Percentiles rank a stretch among this genome's conserved stretches.
Conservation (phyloP, 1,284 basidiomycete species). For the Anthracocystis setariae region DNA sequence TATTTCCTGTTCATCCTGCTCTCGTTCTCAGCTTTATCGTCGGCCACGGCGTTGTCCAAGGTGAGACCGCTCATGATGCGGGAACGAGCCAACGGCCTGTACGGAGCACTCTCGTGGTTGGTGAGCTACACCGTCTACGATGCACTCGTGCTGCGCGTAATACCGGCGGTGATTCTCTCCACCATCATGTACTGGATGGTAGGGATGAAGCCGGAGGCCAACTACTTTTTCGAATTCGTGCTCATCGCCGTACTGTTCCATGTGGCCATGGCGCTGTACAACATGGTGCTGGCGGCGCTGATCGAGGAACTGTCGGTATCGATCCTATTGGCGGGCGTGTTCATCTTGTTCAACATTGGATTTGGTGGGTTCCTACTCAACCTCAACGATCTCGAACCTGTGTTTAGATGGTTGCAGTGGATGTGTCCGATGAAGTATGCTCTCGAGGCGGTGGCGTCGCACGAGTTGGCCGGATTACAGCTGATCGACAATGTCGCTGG, state of each 20-base stretch:
- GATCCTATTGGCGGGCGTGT: conserved; percentile 46
- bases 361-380: conserved; percentile 60
- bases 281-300: conserved; percentile 51
- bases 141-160: conserved; percentile 42
- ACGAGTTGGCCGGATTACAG: conserved; percentile 48
- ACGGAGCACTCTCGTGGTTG: conserved; percentile 50
- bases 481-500: conserved; percentile 46
- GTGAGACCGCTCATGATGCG: conserved; percentile 54
- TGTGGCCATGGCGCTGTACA: conserved; percentile 45
- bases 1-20: conserved; percentile 57
- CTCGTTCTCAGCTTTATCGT: conserved; percentile 46
- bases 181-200: conserved; percentile 58
- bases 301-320: conserved; percentile 49
- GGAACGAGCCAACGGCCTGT: conserved; percentile 56
- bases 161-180: conserved; percentile 40
- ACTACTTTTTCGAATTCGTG: conserved; percentile 55
- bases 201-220: conserved; percentile 42
- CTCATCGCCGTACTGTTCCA: conserved; percentile 55
- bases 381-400: conserved; percentile 40
- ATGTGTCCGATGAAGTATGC: conserved; percentile 57
- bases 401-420: conserved; percentile 57
- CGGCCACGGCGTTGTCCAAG: conserved; percentile 35
- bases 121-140: conserved; percentile 52
- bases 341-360: conserved; percentile 57
- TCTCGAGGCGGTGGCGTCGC: conserved; percentile 54